A percentile compares a stretch with the other conserved stretches of the same genome.
These are phyloP conservation scores for Phytophthora litchii DNA, from an alignment of 352 stramenopile genomes.

Conservation along the genomic window DNA sequence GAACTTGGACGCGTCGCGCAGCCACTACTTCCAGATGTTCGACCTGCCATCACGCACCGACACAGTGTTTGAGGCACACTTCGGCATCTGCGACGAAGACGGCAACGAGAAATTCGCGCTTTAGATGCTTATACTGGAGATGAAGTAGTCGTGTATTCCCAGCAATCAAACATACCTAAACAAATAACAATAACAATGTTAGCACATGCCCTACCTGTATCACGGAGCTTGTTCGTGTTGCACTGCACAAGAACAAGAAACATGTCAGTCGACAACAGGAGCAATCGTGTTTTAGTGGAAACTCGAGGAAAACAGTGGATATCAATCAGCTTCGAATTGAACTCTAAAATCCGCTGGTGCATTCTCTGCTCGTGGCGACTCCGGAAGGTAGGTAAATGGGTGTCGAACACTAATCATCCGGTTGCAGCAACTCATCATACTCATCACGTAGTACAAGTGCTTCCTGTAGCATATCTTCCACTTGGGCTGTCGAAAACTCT, in stretches of 20 bases:
- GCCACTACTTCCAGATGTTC: slow-evolving; percentile 72
- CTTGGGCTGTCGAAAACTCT: slow-evolving; percentile 57
- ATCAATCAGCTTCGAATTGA: slow-evolving; percentile 12
- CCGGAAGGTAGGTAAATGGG: not conserved
- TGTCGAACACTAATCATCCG: slow-evolving; percentile 21
- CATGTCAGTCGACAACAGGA: too few relatives aligned
- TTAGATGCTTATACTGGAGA: slow-evolving; percentile 14
- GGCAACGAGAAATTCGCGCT: slow-evolving; percentile 48
- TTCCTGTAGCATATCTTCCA: slow-evolving; percentile 76
- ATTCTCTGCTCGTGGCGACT: not conserved
- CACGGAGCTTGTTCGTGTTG: too few relatives aligned
- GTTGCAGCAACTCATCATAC: slow-evolving; percentile 74
- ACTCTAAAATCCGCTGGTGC: slow-evolving; percentile 14
- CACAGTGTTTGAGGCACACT: slow-evolving; percentile 52
- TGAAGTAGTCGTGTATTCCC: not conserved
- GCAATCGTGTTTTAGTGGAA: not conserved
- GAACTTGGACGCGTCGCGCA: slow-evolving; percentile 40
- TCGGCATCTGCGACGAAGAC: slow-evolving; percentile 46
- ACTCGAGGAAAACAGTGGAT: not conserved
- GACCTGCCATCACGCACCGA: slow-evolving; percentile 55
- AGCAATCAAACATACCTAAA: too few relatives aligned
- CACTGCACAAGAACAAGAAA: not conserved
- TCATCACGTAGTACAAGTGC: slow-evolving; percentile 69
- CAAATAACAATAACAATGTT: too few relatives aligned
- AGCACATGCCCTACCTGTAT: not conserved